Evolutionary conservation across 495 filamentous ascomycete genomes (phyloP), one percentile per base, ranked within the genome.

Genomic region (Hypoxylon fragiforme): DNA sequence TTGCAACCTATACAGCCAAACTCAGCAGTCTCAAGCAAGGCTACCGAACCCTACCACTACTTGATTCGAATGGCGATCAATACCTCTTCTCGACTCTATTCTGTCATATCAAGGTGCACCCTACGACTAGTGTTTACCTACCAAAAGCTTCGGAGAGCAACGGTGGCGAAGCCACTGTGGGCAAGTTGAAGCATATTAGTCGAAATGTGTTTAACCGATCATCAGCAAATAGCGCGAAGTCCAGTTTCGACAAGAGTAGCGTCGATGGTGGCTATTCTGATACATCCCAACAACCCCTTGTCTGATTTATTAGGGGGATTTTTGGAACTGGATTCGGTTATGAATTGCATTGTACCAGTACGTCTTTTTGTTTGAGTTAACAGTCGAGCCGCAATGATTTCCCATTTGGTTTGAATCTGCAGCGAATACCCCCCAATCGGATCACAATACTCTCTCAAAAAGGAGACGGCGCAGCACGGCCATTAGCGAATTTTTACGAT

Each of bases 1-100:
- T 97, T 35, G 94, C 91, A 3, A 91, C 84, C 5, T 97, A 90
- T 69, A 97, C 90, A 2, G 94, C 89, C 32, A 97, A 97, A 72
- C 83, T 98, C 35, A 86, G 76, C 73, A 91, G 84, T 54, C 78
- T 98, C 19, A 90, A 92, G 61, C 85, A 95, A 69, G 94, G 94
- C n/a, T 98, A 95, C 63, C 92, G 92, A 41, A 95, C 96, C 58
- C 79, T 98, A 31, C 94, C 92, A n/a, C 78, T 98, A n/a, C 86
- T 85, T 62, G 89, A 96, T 69, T 77, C 80, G 36, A 87, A 89
- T 49, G 94, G 92, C 44, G 91, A 97, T 47, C 89, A 89, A 54
- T 97, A 91, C 67, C 76, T 95, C 16, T 95, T 95, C 70, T 95
- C 94, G n/a, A 95, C 89, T 0, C 73, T 98, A 26, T 96, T 98